phyloP scores from a whole-genome alignment of 2,329 filamentous ascomycete species.

The Sclerotiophoma versabilis region DNA sequence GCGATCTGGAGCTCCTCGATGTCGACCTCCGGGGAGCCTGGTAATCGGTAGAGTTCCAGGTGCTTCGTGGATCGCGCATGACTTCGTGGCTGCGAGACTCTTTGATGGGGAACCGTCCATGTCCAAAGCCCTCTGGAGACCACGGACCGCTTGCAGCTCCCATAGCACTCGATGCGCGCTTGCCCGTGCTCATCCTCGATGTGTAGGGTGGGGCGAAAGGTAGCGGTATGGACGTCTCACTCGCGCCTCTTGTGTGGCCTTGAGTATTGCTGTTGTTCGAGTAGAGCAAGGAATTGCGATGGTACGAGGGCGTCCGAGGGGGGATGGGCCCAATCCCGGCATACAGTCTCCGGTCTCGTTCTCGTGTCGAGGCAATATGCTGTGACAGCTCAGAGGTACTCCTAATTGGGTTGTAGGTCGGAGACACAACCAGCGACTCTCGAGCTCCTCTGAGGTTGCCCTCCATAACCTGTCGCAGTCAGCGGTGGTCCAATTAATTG shows the following conservation, averaged over 20 bases:
- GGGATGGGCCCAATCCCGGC: slow-evolving; percentile 47
- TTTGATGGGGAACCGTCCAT: slow-evolving; percentile 47
- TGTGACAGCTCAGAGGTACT: slow-evolving; percentile 42
- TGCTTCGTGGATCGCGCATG: slow-evolving; percentile 44
- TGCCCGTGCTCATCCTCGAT: slow-evolving; percentile 35
- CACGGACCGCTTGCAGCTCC: slow-evolving; percentile 47
- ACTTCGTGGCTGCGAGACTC: slow-evolving; percentile 51
- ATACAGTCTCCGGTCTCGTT: slow-evolving; percentile 46
- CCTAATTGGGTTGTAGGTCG: slow-evolving; percentile 56
- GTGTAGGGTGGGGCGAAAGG: slow-evolving; percentile 42
- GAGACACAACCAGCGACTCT: slow-evolving; percentile 66
- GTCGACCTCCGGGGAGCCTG: slow-evolving; percentile 43
- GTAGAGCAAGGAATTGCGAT: slow-evolving; percentile 42
- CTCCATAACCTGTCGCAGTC: slow-evolving; percentile 78
- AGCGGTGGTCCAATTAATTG: slow-evolving; percentile 23
- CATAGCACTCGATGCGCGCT: slow-evolving; percentile 51
- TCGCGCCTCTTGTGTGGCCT: slow-evolving; percentile 50
- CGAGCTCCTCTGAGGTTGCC: slow-evolving; percentile 84
- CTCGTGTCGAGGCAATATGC: slow-evolving; percentile 44
- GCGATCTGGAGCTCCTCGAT: slow-evolving; percentile 50
- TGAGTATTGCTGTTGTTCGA: slow-evolving; percentile 32
- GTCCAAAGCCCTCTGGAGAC: slow-evolving; percentile 45
- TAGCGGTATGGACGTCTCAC: slow-evolving; percentile 51
- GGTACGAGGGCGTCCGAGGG: slow-evolving; percentile 39
- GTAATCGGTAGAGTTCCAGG: slow-evolving; percentile 32